A percentile compares a stretch with the other conserved stretches of the same genome.
phyloP scores from a whole-genome alignment of 2,329 filamentous ascomycete species.

The Sordariomycetes sp. region DNA sequence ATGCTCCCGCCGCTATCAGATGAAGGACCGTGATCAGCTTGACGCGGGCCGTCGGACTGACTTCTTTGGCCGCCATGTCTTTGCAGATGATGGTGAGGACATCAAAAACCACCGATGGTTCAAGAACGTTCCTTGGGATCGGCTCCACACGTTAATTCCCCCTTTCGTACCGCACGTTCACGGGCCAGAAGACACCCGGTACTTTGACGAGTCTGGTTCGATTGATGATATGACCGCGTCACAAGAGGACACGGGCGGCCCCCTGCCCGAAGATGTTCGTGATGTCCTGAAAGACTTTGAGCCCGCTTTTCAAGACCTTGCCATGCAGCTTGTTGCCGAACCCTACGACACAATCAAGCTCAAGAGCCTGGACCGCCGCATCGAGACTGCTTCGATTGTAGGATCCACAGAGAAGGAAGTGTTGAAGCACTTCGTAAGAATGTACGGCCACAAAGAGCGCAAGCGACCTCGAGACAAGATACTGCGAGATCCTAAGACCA shows the following conservation, averaged over 20 bases:
- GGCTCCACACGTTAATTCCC: conserved; percentile 59
- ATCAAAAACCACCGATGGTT: conserved; percentile 91
- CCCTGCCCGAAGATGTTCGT: conserved; percentile 20
- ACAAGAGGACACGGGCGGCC: conserved; percentile 20
- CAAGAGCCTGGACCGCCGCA: conserved; percentile 37
- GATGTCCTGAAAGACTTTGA: conserved; percentile 27
- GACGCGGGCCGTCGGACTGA: conserved; percentile 12
- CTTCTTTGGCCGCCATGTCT: conserved; percentile 54
- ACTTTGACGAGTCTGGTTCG: conserved; percentile 77
- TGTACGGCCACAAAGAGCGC: conserved; percentile 54
- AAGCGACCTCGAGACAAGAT: conserved; percentile 80
- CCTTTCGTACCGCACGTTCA: conserved; percentile 73
- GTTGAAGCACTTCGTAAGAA: conserved; percentile 40
- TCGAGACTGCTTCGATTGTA: conserved; percentile 28
- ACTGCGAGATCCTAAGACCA: conserved; percentile 62
- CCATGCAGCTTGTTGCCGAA: conserved; percentile 32
- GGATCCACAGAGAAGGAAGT: conserved; percentile 26
- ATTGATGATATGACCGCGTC: conserved; percentile 55
- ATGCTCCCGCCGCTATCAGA: conserved; percentile 65
- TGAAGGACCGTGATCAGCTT: conserved; percentile 43
- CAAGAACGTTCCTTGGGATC: conserved; percentile 66
- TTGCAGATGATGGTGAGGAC: conserved; percentile 74
- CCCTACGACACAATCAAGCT: conserved; percentile 40
- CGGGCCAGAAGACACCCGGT: conserved; percentile 66
- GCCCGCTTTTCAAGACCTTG: conserved; percentile 29